Evolutionary conservation across 495 filamentous ascomycete genomes (phyloP).

Genomic region (Daldinia bambusicola): DNA sequence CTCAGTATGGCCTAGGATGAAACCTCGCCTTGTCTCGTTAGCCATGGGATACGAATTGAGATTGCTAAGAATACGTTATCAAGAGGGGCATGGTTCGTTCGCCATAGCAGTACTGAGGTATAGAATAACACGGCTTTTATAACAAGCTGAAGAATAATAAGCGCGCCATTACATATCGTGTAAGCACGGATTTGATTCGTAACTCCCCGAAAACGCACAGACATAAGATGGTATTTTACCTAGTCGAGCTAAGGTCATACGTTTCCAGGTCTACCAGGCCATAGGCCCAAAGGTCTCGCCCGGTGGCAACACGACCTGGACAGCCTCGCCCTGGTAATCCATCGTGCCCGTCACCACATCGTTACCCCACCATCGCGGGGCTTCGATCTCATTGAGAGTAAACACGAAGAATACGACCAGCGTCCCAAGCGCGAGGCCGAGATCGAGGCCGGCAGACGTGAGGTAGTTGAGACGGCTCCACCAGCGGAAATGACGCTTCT

Average conservation of each 20-base stretch:
- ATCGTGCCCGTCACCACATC: constrained; percentile 59
- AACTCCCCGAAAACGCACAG: neutral
- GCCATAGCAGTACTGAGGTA: too few species aligned
- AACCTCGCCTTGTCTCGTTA: too few species aligned
- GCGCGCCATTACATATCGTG: too few species aligned
- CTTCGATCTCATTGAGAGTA: constrained; percentile 58
- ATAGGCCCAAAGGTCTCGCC: constrained; percentile 71
- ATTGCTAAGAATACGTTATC: too few species aligned
- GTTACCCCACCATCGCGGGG: constrained; percentile 67
- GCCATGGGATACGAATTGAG: too few species aligned
- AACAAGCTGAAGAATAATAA: too few species aligned
- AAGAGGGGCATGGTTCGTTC: too few species aligned
- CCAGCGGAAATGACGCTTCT: constrained; percentile 68
- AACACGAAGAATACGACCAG: constrained; percentile 71
- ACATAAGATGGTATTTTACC: neutral
- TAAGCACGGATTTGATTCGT: too few species aligned
- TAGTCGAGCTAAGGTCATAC: neutral
- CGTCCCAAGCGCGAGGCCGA: constrained; percentile 70
- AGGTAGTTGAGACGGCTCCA: constrained; percentile 75
- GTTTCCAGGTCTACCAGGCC: constrained; percentile 48
- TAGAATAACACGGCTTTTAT: too few species aligned
- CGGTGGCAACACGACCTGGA: constrained; percentile 56
- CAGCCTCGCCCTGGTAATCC: constrained; percentile 63
- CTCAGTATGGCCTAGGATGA: too few species aligned
- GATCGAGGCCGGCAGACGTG: constrained; percentile 68